A percentile compares a stretch with the other conserved stretches of the same genome.
These are phyloP conservation scores for Verticillium isaacii DNA, from an alignment of 2,329 filamentous ascomycete species.

Conservation along the genomic window DNA sequence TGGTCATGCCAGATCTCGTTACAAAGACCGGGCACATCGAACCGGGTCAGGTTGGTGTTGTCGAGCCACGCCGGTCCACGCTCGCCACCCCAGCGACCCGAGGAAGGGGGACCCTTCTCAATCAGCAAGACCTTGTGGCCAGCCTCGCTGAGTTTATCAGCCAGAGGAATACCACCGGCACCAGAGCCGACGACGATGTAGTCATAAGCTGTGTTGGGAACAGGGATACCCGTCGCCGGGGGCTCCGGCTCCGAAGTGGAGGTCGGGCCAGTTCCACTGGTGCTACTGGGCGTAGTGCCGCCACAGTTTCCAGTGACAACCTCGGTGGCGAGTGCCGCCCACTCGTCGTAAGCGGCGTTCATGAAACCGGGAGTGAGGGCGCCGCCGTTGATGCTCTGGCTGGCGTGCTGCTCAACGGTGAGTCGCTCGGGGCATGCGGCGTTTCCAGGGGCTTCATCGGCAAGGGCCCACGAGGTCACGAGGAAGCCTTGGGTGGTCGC, in stretches of 20 bases:
- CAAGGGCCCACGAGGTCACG: slow-evolving; percentile 53
- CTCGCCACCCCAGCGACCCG: slow-evolving; percentile 59
- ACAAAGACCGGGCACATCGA: slow-evolving; percentile 67
- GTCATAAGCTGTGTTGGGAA: slow-evolving; percentile 41
- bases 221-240: slow-evolving; percentile 25
- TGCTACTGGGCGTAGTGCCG: slow-evolving; percentile 16
- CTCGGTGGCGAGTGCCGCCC: slow-evolving; percentile 38
- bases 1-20: slow-evolving; percentile 66
- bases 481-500: slow-evolving; percentile 38
- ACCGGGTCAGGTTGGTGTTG: slow-evolving; percentile 59
- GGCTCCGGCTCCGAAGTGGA: slow-evolving; percentile 18
- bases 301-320: slow-evolving; percentile 29
- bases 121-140: slow-evolving; percentile 62
- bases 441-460: slow-evolving; percentile 35
- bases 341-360: slow-evolving; percentile 35
- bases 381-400: slow-evolving; percentile 44
- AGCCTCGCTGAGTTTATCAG: slow-evolving; percentile 58
- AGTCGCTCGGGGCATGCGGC: slow-evolving; percentile 37
- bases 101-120: slow-evolving; percentile 56
- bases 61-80: slow-evolving; percentile 58
- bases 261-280: slow-evolving; percentile 8
- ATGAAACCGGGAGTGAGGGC: slow-evolving; percentile 27
- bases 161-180: slow-evolving; percentile 55
- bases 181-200: slow-evolving; percentile 63
- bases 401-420: slow-evolving; percentile 49